These are phyloP conservation scores for Trichoderma asperellum DNA, from an alignment of 2,329 filamentous ascomycete genomes.

Conservation along the genomic window DNA sequence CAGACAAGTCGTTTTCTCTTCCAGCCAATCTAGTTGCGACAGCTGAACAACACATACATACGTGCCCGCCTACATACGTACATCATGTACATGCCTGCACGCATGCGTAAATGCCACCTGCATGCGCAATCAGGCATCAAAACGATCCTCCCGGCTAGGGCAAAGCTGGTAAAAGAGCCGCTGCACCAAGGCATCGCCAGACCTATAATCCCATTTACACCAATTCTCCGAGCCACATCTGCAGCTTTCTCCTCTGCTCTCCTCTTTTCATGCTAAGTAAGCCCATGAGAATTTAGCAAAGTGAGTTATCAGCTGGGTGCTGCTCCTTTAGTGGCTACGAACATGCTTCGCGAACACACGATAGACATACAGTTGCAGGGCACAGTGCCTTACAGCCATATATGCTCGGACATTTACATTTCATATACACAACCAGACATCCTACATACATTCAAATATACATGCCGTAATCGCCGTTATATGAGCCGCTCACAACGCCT, in stretches of 20 bases:
- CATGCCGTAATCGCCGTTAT: conserved; percentile 24
- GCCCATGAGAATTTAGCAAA: background rate
- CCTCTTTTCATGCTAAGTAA: background rate
- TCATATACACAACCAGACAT: background rate
- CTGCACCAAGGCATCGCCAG: conserved; percentile 15
- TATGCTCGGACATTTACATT: background rate
- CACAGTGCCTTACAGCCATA: background rate
- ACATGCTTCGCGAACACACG: background rate
- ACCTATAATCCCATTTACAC: conserved; percentile 20
- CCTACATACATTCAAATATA: conserved; percentile 14
- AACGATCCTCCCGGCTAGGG: conserved; percentile 24
- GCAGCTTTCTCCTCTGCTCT: conserved; percentile 6
- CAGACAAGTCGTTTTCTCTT: conserved; percentile 10
- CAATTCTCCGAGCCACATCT: conserved; percentile 25
- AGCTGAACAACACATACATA: conserved; percentile 28
- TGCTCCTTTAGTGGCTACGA: conserved; percentile 4
- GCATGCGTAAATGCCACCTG: conserved; percentile 10
- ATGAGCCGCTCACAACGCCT: conserved; percentile 21
- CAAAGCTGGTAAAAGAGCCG: conserved; percentile 27
- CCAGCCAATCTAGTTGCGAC: conserved; percentile 22
- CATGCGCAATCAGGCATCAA: conserved; percentile 26
- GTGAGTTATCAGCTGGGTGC: conserved; percentile 2
- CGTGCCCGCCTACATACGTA: conserved; percentile 21
- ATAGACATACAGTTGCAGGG: background rate
- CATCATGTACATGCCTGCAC: conserved; percentile 18